Evolutionary conservation across 139 green algal genomes (phyloP).

Genomic region (Volvox reticuliferus): DNA sequence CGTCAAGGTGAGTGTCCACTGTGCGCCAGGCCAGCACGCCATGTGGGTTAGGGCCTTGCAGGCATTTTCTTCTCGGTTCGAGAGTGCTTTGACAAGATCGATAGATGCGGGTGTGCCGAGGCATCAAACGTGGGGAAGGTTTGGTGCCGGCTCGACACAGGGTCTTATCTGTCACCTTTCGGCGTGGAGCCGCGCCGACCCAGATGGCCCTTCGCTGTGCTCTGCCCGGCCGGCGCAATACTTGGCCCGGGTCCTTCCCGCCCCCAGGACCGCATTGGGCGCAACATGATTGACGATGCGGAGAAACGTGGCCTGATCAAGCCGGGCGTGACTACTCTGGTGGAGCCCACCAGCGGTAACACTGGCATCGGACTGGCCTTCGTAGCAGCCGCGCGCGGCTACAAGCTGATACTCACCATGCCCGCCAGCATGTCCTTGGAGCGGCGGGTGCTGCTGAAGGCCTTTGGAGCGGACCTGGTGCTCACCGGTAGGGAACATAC

Average conservation of each 20-base stretch:
- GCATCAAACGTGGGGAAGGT: too few relatives aligned
- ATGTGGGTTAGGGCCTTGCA: too few relatives aligned
- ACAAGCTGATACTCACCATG: slow-evolving; percentile 99
- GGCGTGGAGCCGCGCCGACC: too few relatives aligned
- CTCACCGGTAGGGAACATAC: slow-evolving; percentile 68
- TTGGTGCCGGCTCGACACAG: too few relatives aligned
- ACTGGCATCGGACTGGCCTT: slow-evolving; percentile 98
- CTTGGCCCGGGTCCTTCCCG: too few relatives aligned
- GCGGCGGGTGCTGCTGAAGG: slow-evolving; percentile 91
- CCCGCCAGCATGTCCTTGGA: slow-evolving; percentile 98
- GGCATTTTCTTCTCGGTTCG: too few relatives aligned
- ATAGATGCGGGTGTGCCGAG: too few relatives aligned
- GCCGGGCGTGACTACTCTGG: slow-evolving; percentile 79
- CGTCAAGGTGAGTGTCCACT: slow-evolving; percentile 73
- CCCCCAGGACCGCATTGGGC: slow-evolving; percentile 83
- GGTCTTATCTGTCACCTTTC: too few relatives aligned
- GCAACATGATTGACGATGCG: slow-evolving; percentile 91
- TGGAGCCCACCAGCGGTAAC: slow-evolving; percentile 96
- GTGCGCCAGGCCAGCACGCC: too few relatives aligned
- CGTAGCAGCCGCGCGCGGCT: slow-evolving; percentile 92
- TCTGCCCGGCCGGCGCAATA: too few relatives aligned
- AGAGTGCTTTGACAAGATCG: too few relatives aligned
- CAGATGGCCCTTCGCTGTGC: too few relatives aligned
- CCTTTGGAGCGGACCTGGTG: slow-evolving; percentile 90
- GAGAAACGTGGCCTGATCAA: slow-evolving; percentile 86